Evolutionary conservation across 768 basidiomycete genomes (phyloP).

Genomic region (Trametes cingulata): DNA sequence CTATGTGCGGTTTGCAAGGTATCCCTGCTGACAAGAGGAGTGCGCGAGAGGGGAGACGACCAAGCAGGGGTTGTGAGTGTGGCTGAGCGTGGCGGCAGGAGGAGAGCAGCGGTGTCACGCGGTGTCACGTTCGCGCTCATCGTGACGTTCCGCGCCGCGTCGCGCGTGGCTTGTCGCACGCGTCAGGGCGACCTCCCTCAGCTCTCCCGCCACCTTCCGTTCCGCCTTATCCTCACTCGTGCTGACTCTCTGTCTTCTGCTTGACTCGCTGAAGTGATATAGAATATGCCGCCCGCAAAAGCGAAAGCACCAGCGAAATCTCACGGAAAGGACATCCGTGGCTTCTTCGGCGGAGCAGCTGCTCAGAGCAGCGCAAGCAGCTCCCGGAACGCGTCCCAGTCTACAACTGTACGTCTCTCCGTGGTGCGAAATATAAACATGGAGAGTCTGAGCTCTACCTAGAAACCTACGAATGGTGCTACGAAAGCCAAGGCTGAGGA

Average conservation of each 20-base stretch:
- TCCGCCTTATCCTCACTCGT: background rate
- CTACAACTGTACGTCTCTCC: background rate
- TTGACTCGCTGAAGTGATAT: background rate
- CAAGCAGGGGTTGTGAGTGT: background rate
- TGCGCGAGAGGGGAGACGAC: background rate
- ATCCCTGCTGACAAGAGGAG: background rate
- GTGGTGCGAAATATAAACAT: background rate
- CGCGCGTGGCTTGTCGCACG: slow-evolving; percentile 3
- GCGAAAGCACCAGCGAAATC: slow-evolving; percentile 23
- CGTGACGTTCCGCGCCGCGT: slow-evolving; percentile 17
- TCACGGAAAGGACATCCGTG: slow-evolving; percentile 29
- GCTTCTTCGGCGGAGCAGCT: slow-evolving; percentile 27
- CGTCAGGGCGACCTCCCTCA: background rate
- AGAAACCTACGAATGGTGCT: slow-evolving; percentile 1
- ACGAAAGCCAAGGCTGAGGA: slow-evolving; percentile 9
- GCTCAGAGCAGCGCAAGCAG: slow-evolving; percentile 13
- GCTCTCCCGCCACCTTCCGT: background rate
- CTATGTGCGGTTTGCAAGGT: background rate
- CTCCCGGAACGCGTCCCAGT: slow-evolving; percentile 6
- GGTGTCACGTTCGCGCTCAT: slow-evolving; percentile 5
- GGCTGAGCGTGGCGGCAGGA: slow-evolving; percentile 1
- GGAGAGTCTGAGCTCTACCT: background rate
- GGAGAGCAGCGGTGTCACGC: slow-evolving; percentile 4
- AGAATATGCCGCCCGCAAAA: slow-evolving; percentile 19
- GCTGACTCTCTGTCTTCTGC: background rate